Conservation (phyloP, 2,329 filamentous ascomycete genomes). For the Teratosphaeria gauchensis region DNA sequence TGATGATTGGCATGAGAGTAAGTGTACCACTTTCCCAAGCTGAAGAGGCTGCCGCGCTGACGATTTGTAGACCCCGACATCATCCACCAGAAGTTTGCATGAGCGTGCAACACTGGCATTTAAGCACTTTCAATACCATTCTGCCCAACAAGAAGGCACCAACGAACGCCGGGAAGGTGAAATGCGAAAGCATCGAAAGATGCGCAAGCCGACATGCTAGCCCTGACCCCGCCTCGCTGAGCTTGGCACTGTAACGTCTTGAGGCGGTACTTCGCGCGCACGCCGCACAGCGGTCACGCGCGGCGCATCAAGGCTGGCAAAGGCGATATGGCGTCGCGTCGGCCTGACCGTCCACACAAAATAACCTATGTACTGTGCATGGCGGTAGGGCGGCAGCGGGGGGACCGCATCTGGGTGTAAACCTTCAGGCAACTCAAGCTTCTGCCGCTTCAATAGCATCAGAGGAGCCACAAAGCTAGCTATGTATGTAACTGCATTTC, state of each 20-base stretch:
- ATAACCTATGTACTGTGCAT: too few species aligned
- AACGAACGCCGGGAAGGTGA: background rate
- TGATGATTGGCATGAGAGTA: constrained; percentile 95
- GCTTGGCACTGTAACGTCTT: background rate
- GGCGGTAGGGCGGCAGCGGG: too few species aligned
- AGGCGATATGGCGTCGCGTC: background rate
- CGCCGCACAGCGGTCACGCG: background rate
- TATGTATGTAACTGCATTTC: background rate
- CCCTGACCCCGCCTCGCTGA: background rate
- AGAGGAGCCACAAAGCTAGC: background rate
- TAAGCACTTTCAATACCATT: too few species aligned
- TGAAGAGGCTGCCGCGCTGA: constrained; percentile 3
- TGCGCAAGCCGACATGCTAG: background rate
- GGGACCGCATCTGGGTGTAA: too few species aligned
- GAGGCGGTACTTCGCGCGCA: background rate
- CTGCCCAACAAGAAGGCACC: too few species aligned
- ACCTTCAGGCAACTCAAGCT: too few species aligned
- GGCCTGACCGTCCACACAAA: background rate
- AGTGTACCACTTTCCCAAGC: constrained; percentile 10
- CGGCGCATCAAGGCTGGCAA: background rate
- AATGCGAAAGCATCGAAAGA: background rate
- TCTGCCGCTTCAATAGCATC: too few species aligned
- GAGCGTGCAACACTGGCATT: background rate
- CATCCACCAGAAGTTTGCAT: constrained; percentile 96
- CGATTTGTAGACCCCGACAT: constrained; percentile 64